A percentile compares a stretch with the other conserved stretches of the same genome.
Evolutionary conservation across 2,329 filamentous ascomycete genomes (phyloP).

Genomic region (Neofusicoccum kwambonambiense): DNA sequence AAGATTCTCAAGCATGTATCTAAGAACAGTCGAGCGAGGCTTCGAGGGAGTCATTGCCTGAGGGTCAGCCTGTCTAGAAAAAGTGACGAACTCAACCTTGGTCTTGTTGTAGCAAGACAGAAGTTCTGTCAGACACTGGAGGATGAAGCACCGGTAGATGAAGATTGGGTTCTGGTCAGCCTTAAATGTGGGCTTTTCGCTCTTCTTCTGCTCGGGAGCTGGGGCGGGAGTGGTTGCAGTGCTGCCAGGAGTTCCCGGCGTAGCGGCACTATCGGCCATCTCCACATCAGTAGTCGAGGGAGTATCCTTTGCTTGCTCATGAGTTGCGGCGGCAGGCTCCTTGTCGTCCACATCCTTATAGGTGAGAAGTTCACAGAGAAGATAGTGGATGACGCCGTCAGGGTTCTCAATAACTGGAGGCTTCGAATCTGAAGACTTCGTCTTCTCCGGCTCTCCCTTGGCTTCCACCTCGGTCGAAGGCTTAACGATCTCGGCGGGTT

Average conservation of each 20-base stretch:
- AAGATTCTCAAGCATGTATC: slow-evolving; percentile 85
- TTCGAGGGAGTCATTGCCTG: slow-evolving; percentile 88
- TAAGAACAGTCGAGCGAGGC: slow-evolving; percentile 85
- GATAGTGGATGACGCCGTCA: slow-evolving; percentile 91
- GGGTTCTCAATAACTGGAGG: slow-evolving; percentile 85
- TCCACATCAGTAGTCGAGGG: slow-evolving; percentile 45
- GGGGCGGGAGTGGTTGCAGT: slow-evolving; percentile 33
- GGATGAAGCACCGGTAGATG: slow-evolving; percentile 90
- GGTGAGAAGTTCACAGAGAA: slow-evolving; percentile 86
- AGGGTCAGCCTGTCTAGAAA: slow-evolving; percentile 85
- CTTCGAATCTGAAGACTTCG: slow-evolving; percentile 71
- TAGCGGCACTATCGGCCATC: slow-evolving; percentile 40
- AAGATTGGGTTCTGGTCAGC: slow-evolving; percentile 92
- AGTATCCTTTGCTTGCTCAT: slow-evolving; percentile 44
- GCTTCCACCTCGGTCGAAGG: slow-evolving; percentile 41
- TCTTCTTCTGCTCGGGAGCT: slow-evolving; percentile 53
- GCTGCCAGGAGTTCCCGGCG: slow-evolving; percentile 18
- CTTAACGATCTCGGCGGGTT: slow-evolving; percentile 22
- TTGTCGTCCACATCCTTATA: slow-evolving; percentile 93
- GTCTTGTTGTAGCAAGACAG: slow-evolving; percentile 88
- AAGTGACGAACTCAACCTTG: slow-evolving; percentile 99
- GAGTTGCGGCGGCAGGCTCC: slow-evolving; percentile 49
- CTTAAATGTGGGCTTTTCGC: slow-evolving; percentile 76
- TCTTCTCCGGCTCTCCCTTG: slow-evolving; percentile 60
- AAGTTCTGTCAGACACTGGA: slow-evolving; percentile 88